These are phyloP conservation scores for Trichoderma atrobrunneum DNA, from an alignment of 2,329 filamentous ascomycete species.

Conservation along the genomic window DNA sequence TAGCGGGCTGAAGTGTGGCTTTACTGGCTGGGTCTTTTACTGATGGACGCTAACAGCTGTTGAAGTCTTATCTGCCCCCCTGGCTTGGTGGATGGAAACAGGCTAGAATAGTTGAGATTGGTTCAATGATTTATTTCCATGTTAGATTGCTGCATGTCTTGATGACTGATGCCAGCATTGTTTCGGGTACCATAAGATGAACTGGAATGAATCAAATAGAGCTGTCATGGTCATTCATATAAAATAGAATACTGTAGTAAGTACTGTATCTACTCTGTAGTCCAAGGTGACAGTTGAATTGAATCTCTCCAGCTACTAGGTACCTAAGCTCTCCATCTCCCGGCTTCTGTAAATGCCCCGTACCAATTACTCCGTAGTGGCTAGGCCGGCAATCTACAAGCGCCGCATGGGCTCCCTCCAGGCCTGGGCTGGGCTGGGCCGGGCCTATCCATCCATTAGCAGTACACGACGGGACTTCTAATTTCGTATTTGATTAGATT, in stretches of 20 bases:
- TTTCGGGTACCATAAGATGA: neutral
- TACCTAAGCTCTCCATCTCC: neutral
- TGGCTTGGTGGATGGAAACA: neutral
- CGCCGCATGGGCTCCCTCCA: constrained; percentile 3
- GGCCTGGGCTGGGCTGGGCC: neutral
- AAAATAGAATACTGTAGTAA: too few species aligned
- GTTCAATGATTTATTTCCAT: neutral
- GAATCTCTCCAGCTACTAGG: too few species aligned
- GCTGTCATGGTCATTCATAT: neutral
- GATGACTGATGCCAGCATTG: neutral
- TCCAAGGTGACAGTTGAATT: neutral
- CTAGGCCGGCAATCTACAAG: neutral
- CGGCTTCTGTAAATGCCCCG: neutral
- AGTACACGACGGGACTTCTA: neutral
- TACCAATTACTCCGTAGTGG: neutral
- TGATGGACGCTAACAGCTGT: neutral
- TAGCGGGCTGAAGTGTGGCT: neutral
- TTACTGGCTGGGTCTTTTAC: neutral
- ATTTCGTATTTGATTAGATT: neutral
- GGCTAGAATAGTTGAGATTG: too few species aligned
- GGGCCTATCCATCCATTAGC: too few species aligned
- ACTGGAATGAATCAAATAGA: neutral
- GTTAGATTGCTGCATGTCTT: neutral
- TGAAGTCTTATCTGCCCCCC: neutral
- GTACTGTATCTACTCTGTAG: neutral